Conservation (phyloP, 371 early-diverging fungal species). For the Saksenaea vasiformis region DNA sequence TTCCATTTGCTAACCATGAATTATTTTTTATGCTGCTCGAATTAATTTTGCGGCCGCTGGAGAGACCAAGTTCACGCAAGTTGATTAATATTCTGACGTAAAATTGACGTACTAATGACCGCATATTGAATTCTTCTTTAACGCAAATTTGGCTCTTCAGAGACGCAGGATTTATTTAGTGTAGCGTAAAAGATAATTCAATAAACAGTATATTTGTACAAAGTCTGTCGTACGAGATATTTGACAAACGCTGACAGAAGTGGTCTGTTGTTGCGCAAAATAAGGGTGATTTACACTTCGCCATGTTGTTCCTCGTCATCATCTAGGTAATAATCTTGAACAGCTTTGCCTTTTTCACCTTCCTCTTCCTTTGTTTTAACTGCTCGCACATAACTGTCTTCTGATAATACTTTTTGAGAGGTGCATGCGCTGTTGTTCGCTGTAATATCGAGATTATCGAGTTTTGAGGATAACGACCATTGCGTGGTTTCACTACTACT, state of each 20-base stretch:
- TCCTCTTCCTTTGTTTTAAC: constrained; percentile 32
- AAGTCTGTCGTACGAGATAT: neutral
- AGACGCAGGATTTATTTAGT: too few species aligned
- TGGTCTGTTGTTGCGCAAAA: constrained; percentile 1
- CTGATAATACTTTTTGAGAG: neutral
- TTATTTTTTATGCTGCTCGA: too few species aligned
- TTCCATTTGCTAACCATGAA: too few species aligned
- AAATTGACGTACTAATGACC: too few species aligned
- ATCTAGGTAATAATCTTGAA: constrained; percentile 25
- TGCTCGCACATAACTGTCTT: constrained; percentile 26
- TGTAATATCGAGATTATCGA: neutral
- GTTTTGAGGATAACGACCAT: neutral
- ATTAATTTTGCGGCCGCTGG: too few species aligned
- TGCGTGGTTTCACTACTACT: constrained; percentile 15
- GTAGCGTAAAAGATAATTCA: too few species aligned
- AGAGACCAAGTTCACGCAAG: too few species aligned
- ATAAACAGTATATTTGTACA: constrained; percentile 1
- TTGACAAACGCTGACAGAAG: neutral
- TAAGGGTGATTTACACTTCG: constrained; percentile 17
- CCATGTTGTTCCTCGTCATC: constrained; percentile 38
- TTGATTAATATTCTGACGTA: too few species aligned
- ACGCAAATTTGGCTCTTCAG: too few species aligned
- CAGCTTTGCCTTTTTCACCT: constrained; percentile 11
- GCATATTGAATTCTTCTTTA: too few species aligned
- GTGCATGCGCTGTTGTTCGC: neutral